Evolutionary conservation across 352 stramenopile species (phyloP), one percentile per base, ranked within the genome.

Genomic region (Thraustotheca clavata): DNA sequence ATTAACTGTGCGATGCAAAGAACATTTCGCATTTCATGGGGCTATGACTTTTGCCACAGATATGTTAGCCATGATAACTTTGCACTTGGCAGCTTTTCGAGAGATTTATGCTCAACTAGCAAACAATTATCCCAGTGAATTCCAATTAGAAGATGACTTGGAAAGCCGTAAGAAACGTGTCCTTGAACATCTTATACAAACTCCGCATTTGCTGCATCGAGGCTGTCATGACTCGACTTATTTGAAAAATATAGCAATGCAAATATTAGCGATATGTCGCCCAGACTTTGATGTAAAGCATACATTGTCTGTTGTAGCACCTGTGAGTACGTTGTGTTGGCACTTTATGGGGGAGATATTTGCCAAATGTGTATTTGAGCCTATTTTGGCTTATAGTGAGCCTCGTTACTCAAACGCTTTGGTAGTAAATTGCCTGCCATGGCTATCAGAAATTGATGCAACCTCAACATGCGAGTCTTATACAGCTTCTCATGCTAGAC

Each of bases 301-400:
- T n/a, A 7, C 7, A 8, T n/a, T 34, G 14, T 14, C 7, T 11
- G 1, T 40, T 24, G 27, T 62, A 5, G 7, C 36, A 12, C 39
- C 54, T 36, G 35, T 62, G 22, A 5, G 27, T 1, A 35, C 32
- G 8, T 24, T 62, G n/a, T 20, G 24, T 24, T 62, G 31, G 29
- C 54, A 62, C 22, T 62, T 62, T 49, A 27, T 12, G 7, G 41
- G 31, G 12, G 54, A 62, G 50, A 62, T 62, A 24, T 11, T 62
- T 11, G 54, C 54, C 54, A 50, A 47, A 12, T 62, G 54, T 29
- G 22, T 62, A 36, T 33, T 62, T 7, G 26, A 7, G 33, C 54
- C 54, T 12, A 11, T 62, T 4, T 26, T 62, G 1, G 32, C 31
- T 26, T 52, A n/a, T 11, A 46, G 54, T 22, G 41, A 62, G 18